Evolutionary conservation across 257 asterid genomes (phyloP).

Genomic region (Fraxinus cuspidata): DNA sequence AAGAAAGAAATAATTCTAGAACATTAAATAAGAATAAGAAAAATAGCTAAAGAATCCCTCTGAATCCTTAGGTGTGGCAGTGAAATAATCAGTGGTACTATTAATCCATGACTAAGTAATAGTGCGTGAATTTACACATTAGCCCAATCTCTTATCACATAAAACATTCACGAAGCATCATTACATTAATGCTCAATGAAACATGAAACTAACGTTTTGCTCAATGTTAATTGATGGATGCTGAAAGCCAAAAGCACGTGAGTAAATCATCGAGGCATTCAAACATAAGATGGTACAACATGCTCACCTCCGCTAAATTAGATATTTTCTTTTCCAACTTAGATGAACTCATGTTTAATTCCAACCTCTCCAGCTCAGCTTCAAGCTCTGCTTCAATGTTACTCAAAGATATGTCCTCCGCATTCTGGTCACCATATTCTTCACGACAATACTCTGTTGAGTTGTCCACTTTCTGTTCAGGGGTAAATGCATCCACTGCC

Average conservation of each 20-base stretch:
- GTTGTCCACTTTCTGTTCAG: conserved; percentile 37
- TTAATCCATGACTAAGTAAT: neutral
- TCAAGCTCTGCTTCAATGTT: conserved; percentile 95
- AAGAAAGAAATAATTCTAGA: neutral
- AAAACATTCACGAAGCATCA: neutral
- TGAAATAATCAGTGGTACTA: neutral
- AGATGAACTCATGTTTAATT: conserved; percentile 56
- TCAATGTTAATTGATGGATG: neutral
- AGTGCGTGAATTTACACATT: neutral
- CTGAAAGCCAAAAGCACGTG: conserved; percentile 12
- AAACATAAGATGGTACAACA: neutral
- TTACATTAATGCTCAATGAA: neutral
- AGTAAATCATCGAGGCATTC: neutral
- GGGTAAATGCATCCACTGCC: conserved; percentile 33
- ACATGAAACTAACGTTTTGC: neutral
- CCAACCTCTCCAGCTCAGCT: conserved; percentile 88
- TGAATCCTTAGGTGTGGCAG: neutral
- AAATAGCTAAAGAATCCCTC: conserved; percentile 6
- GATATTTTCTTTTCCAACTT: conserved; percentile 49
- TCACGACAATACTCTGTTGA: conserved; percentile 13
- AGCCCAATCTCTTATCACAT: neutral
- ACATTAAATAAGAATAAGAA: neutral
- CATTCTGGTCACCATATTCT: conserved; percentile 36
- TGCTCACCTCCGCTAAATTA: conserved; percentile 56
- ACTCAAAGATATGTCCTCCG: conserved; percentile 67